Evolutionary conservation across 2,329 filamentous ascomycete species (phyloP), one percentile per base, ranked within the genome.

Genomic region (Ophiostoma novo-ulmi): DNA sequence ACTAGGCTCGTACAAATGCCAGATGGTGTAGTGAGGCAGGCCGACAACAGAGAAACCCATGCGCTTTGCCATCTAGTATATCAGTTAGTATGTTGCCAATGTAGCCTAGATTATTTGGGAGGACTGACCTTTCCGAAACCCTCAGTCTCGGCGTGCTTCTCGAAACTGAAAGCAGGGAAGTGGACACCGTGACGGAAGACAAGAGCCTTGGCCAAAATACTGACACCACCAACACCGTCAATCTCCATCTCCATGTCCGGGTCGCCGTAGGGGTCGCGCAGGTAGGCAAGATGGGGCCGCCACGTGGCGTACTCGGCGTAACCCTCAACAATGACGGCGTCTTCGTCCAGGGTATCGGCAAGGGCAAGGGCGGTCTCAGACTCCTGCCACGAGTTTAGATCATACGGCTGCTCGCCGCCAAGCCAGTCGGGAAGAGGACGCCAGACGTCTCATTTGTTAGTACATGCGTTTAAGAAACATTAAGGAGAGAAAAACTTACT

Each of bases 191-290:
- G 90, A 73, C 95, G 89, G 83, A 99, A 99, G 0, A 99, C 95
- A 76, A 90, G 91, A 1, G 95, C 95, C 81, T 98, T 99, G 65
- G 95, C 94, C 75, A 99, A 81, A 76, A 99, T 99, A 81, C 93
- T 97, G 76, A 99, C 95, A 81, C 95, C 95, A 68, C 95, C 94
- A 66, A 99, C 94, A 75, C 95, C 95, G 76, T 99, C 95, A 76
- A 99, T 94, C 77, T 99, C 95, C 95, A 99, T 98, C 79, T 99
- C 95, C 90, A 98, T 97, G 78, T 99, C 95, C 26, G 94, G 94
- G 78, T 99, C 95, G 55, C 95, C 95, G 77, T 97, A 98, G 1
- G 95, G 95, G 78, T 99, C 95, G 72, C 95, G 91, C 8, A 99
- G 87, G 78, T 99, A 99, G 61, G 95, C 95, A 77, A 99, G 85